Evolutionary conservation across 345 rosid genomes (phyloP), one percentile per base, ranked within the genome.

Genomic region (Sisymbrium altissimum): DNA sequence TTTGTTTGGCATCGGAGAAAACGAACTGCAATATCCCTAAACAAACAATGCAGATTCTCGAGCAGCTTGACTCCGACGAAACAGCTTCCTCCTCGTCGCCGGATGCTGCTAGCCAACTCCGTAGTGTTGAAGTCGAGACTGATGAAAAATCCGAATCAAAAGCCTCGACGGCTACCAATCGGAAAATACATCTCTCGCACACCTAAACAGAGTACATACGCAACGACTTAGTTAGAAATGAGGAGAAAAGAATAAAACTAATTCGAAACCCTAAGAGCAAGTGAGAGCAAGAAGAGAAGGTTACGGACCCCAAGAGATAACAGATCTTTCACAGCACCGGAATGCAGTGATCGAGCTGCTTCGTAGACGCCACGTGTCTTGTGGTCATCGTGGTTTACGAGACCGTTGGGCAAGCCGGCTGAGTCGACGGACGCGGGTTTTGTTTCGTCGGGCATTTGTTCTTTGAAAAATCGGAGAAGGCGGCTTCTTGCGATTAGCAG

Each of bases 11-110:
- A 77, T 81, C 85, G 39, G 71, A 35, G 30, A 75, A 84, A 63
- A 61, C 73, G 72, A 87, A 86, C 76, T 94, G 96, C 86, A 94
- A 64, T 52, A 94, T 72, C 64, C 98, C 97, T 61, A 91, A 84
- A 78, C 98, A 94, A 53, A 83, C 68, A 53, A 78, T 55, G 84
- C 98, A 94, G 48, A 87, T 19, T 43, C 71, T 79, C n/a, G 77
- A 81, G 72, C 71, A 82, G 41, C 48, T 23, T 57, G 68, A 19
- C 23, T 70, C 78, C 49, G 71, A 62, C 4, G 59, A 23, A 74
- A 44, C 38, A 52, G 56, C 10, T 29, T 53, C 60, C 52, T 23
- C 53, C 59, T 54, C 71, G 53, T 66, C 50, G 25, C n/a, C n/a
- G n/a, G n/a, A n/a, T n/a, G 7, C 56, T 12, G 60, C 79, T 35